These are phyloP conservation scores for Panellus pusillus DNA, from an alignment of 768 basidiomycete species.

Conservation along the genomic window DNA sequence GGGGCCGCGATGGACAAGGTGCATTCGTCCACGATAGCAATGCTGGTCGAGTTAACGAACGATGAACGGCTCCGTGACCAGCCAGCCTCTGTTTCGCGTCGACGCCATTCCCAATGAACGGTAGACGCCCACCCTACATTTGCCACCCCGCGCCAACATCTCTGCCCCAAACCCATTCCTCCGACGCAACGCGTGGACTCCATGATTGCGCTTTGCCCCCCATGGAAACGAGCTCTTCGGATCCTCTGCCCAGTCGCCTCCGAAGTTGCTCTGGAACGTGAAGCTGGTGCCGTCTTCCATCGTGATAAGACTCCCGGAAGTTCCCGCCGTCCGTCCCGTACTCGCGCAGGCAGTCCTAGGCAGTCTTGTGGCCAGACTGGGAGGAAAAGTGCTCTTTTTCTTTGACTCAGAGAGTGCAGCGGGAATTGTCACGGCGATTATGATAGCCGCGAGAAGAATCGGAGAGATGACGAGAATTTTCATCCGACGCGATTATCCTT, in stretches of 20 bases:
- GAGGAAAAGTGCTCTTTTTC: slow-evolving; percentile 14
- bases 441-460: slow-evolving; percentile 30
- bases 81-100: slow-evolving; percentile 40
- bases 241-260: slow-evolving; percentile 81
- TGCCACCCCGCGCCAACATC: slow-evolving; percentile 57
- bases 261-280: slow-evolving; percentile 76
- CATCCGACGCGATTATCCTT: slow-evolving; percentile 18
- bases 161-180: slow-evolving; percentile 71
- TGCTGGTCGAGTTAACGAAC: slow-evolving; percentile 44
- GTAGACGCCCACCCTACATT: slow-evolving; percentile 53
- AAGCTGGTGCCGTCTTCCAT: slow-evolving; percentile 77
- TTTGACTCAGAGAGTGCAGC: slow-evolving; percentile 34
- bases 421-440: slow-evolving; percentile 43
- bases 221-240: slow-evolving; percentile 68
- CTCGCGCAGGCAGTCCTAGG: no score
- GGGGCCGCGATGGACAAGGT: slow-evolving; percentile 66
- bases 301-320: slow-evolving; percentile 63
- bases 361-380: slow-evolving; percentile 11
- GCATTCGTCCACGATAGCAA: slow-evolving; percentile 70
- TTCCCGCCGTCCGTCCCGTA: slow-evolving; percentile 46
- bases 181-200: slow-evolving; percentile 67
- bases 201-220: slow-evolving; percentile 80
- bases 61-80: slow-evolving; percentile 81
- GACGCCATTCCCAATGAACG: slow-evolving; percentile 8
- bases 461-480: slow-evolving; percentile 28